Evolutionary conservation across 208 protist species (phyloP).

Genomic region (Leishmania arabica): DNA sequence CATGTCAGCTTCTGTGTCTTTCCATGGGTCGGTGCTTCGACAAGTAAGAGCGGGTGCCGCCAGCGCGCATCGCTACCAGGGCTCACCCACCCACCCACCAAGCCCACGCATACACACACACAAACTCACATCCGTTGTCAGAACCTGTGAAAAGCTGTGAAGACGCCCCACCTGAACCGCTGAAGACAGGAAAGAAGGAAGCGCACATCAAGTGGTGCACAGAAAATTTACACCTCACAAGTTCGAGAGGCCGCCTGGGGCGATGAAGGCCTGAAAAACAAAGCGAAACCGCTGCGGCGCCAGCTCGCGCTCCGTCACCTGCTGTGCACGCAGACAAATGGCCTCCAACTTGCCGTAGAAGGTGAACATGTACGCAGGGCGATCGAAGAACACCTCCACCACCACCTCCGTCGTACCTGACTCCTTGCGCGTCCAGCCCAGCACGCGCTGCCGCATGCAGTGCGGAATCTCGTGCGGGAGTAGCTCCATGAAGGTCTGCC

Average conservation of each 20-base stretch:
- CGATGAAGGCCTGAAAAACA: constrained; percentile 90
- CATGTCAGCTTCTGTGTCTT: no score
- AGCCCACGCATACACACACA: background rate
- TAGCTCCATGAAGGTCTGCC: constrained; percentile 84
- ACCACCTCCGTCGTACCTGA: constrained; percentile 84
- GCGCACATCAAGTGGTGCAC: background rate
- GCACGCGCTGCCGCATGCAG: constrained; percentile 76
- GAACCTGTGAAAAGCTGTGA: background rate
- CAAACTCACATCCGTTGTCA: background rate
- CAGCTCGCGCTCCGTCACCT: constrained; percentile 64
- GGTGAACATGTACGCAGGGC: constrained; percentile 91
- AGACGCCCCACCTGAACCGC: background rate
- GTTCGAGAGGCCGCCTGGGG: constrained; percentile 65
- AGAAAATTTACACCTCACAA: constrained; percentile 10
- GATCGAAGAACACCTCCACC: constrained; percentile 91
- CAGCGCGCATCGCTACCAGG: background rate
- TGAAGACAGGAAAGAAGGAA: background rate
- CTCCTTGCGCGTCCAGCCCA: constrained; percentile 87
- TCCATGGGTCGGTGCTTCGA: background rate
- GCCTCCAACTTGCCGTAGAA: constrained; percentile 90
- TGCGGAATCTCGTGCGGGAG: constrained; percentile 90
- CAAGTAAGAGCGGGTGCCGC: background rate
- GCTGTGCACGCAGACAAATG: constrained; percentile 72
- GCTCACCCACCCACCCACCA: background rate
- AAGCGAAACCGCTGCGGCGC: constrained; percentile 67